Evolutionary conservation across 2,329 filamentous ascomycete genomes (phyloP).

Genomic region (Claviceps sp.): DNA sequence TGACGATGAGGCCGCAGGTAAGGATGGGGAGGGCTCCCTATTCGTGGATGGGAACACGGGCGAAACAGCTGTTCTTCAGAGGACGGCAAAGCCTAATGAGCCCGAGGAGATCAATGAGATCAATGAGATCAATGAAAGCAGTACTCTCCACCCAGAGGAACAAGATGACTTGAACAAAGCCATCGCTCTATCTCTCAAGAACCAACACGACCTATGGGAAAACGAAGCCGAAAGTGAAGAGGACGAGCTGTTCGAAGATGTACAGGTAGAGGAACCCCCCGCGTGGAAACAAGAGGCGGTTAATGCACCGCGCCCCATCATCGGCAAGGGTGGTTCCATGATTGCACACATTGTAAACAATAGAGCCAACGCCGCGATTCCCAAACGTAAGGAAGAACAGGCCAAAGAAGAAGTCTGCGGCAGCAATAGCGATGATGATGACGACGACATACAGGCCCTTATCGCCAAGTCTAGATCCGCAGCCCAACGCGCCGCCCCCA

Average conservation of each 20-base stretch:
- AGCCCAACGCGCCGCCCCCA: constrained; percentile 28
- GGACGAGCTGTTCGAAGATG: constrained; percentile 36
- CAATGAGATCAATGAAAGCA: background rate
- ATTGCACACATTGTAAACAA: constrained; percentile 67
- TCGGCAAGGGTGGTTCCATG: constrained; percentile 39
- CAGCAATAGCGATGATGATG: constrained; percentile 67
- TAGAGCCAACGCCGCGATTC: constrained; percentile 48
- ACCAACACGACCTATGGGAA: constrained; percentile 33
- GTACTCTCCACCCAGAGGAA: constrained; percentile 22
- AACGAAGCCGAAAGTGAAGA: constrained; percentile 27
- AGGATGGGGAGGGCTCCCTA: constrained; percentile 38
- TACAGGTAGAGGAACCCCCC: constrained; percentile 27
- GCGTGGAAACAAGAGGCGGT: constrained; percentile 44
- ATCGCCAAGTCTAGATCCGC: constrained; percentile 54
- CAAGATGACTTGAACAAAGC: constrained; percentile 58
- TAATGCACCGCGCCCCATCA: constrained; percentile 35
- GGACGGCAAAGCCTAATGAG: constrained; percentile 23
- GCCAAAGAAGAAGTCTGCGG: constrained; percentile 15
- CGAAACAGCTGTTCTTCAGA: constrained; percentile 8
- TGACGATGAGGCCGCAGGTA: constrained; percentile 14
- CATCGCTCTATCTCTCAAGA: constrained; percentile 72
- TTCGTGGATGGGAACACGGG: constrained; percentile 24
- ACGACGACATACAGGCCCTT: constrained; percentile 68
- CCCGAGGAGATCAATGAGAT: background rate
- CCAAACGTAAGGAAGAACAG: constrained; percentile 22